A percentile compares a stretch with the other conserved stretches of the same genome.
phyloP scores from a whole-genome alignment of 306 rosid genomes.

The Cucumis sativus region Cucumber_9930_V3 NC_026659.2:21138001-21138500 shows the following conservation, averaged over 20 bases:
- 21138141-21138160: slow-evolving; percentile 6
- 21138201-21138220: not conserved
- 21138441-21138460: not conserved
- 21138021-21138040: not conserved
- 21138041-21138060: slow-evolving; percentile 5
- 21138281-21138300: not conserved
- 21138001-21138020: slow-evolving; percentile 3
- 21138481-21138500: not conserved
- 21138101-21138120: slow-evolving; percentile 16
- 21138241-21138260: not conserved
- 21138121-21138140: slow-evolving; percentile 19
- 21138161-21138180: slow-evolving; percentile 1
- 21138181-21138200: slow-evolving; percentile 8
- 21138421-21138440: not conserved
- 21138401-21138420: slow-evolving; percentile 15
- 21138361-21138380: not conserved
- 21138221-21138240: not conserved
- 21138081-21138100: slow-evolving; percentile 20
- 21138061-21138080: slow-evolving; percentile 17
- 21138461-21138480: not conserved
- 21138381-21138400: slow-evolving; percentile 15
- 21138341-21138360: slow-evolving; percentile 10
- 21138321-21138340: slow-evolving; percentile 9
- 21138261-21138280: slow-evolving; percentile 6
- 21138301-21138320: slow-evolving; percentile 1